These are phyloP conservation scores for Citrus hindsii DNA, from an alignment of 345 rosid genomes.

Conservation along the genomic window DNA sequence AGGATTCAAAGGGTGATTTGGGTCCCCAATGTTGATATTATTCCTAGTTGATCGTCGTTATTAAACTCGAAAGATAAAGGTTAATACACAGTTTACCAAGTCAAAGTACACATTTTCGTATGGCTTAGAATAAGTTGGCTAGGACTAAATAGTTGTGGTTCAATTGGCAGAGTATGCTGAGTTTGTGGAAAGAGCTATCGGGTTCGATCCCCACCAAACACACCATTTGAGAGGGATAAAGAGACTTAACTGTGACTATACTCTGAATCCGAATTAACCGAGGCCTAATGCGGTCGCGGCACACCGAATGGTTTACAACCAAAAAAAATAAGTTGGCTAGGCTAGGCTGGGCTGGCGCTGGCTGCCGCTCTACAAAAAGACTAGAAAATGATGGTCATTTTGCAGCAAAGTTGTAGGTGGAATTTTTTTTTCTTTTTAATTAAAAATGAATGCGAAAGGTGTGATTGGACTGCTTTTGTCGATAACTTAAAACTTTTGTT, in stretches of 20 bases:
- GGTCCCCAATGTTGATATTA: constrained; percentile 10
- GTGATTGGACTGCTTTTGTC: neutral
- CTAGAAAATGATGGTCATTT: neutral
- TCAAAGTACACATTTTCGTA: neutral
- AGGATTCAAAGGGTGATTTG: neutral
- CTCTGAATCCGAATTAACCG: too few relatives aligned
- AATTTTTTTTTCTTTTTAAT: neutral
- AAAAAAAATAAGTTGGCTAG: too few relatives aligned
- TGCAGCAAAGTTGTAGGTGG: neutral
- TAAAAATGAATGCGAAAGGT: neutral
- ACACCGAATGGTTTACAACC: too few relatives aligned
- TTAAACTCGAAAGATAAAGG: neutral
- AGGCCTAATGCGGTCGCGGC: too few relatives aligned
- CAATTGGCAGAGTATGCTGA: too few relatives aligned
- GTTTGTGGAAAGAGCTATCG: too few relatives aligned
- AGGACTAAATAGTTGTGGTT: too few relatives aligned
- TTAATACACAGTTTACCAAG: neutral
- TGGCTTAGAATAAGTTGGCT: too few relatives aligned
- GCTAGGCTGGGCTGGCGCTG: too few relatives aligned
- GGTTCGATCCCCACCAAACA: too few relatives aligned
- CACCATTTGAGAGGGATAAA: too few relatives aligned
- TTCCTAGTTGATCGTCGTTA: neutral
- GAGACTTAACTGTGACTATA: too few relatives aligned
- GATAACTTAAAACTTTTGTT: neutral
- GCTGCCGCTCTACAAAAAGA: neutral